Base-by-base conservation (phyloP, 352 stramenopile species). In the Lagenidium giganteum region DNA sequence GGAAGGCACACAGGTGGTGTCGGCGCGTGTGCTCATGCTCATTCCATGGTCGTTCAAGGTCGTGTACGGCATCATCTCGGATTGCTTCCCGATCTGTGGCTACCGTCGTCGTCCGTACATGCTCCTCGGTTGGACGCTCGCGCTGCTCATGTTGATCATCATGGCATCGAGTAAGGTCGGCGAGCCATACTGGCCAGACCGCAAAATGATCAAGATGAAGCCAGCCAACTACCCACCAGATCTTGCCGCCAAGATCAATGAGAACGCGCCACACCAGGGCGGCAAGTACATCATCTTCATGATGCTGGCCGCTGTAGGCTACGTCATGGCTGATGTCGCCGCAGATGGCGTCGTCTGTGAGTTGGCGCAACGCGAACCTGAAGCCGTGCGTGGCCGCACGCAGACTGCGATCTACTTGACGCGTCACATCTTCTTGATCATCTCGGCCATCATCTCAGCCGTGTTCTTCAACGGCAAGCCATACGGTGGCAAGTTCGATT, bases 31-130 rank as follows among this genome's bases (percentile, higher is more conserved):
- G 25, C 41, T 67, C 2, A 11, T 61, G 21, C 33, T 42, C 23
- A 12, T 69, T 8, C 51, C 54, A 6, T 69, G 60, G 60, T 69
- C 55, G 2, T 60, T 67, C 44, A 69, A 65, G 27, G 37, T 64
- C 14, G 32, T 69, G 17, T 58, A 68, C 47, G 54, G 52, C 18
- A 42, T 71, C 17, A 39, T 54, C 46, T 47, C 46, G 46, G 46
- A 54, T 8, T 61, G 28, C 41, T 57, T 62, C 21, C 61, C 61
- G 5, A 67, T 71, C 37, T 50, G 33, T 18, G 46, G 46, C 3
- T 67, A 65, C 42, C 61, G 61, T 20, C 57, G 61, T 27, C 61
- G 61, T 16, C 59, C 61, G 22, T 71, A 51, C 30, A 67, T 71
- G 48, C 31, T 70, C n/a, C 25, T 71, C 24, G 61, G 61, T n/a